These are phyloP conservation scores for Hirsutella minnesotensis DNA, from an alignment of 2,329 filamentous ascomycete genomes.

Conservation along the genomic window DNA sequence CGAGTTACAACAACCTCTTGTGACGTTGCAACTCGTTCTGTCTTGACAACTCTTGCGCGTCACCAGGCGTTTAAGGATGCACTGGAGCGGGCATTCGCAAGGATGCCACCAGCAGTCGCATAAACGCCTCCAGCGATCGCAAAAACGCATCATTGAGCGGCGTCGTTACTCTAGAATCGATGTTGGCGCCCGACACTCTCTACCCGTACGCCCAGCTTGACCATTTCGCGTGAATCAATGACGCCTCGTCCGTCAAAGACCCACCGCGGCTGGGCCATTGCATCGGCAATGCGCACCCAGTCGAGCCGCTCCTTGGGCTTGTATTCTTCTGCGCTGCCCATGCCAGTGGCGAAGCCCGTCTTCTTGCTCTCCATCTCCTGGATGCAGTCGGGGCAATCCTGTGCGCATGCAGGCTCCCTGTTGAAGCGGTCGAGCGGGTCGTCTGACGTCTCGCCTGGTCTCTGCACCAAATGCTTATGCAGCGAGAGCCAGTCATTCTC, in stretches of 20 bases:
- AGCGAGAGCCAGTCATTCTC: constrained; percentile 35
- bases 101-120: too few species aligned
- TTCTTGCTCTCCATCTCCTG: constrained; percentile 26
- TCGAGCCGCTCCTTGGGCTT: constrained; percentile 35
- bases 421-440: constrained; percentile 36
- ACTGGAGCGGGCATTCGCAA: too few species aligned
- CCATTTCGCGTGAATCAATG: constrained; percentile 35
- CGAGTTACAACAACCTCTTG: too few species aligned
- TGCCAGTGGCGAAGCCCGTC: constrained; percentile 27
- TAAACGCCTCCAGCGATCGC: too few species aligned
- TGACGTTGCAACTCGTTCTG: too few species aligned
- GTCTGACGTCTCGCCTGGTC: constrained; percentile 13
- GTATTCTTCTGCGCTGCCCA: constrained; percentile 31
- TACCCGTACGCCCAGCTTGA: constrained; percentile 37
- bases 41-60: too few species aligned
- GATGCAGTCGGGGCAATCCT: constrained; percentile 38
- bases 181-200: constrained; percentile 40
- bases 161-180: constrained; percentile 21
- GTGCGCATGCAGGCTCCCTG: constrained; percentile 30
- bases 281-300: constrained; percentile 36
- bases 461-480: constrained; percentile 32
- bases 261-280: constrained; percentile 42
- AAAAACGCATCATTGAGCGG: too few species aligned
- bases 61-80: too few species aligned
- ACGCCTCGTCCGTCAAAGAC: constrained; percentile 46